These are phyloP conservation scores for Plantago coronopus DNA, from an alignment of 305 asterid genomes.

Conservation along the genomic window DNA sequence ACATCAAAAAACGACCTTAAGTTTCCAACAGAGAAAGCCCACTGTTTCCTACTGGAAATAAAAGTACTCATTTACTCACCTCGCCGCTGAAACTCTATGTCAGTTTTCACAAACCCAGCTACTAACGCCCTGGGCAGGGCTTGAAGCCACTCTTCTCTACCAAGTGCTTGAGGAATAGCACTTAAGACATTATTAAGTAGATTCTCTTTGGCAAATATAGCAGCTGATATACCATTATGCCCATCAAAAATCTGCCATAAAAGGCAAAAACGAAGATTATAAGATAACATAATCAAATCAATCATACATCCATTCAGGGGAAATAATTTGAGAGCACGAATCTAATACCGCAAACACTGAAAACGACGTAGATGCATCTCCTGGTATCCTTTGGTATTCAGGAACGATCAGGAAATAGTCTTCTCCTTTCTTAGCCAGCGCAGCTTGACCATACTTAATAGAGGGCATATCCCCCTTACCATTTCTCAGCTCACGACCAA, in stretches of 20 bases:
- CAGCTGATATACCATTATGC: constrained; percentile 97
- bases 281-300: background rate
- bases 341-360: constrained; percentile 81
- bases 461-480: constrained; percentile 73
- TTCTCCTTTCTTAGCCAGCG: constrained; percentile 91
- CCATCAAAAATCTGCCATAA: constrained; percentile 88
- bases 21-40: constrained; percentile 20
- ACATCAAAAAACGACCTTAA: constrained; percentile 18
- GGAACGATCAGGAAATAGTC: constrained; percentile 67
- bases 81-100: constrained; percentile 81
- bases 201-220: constrained; percentile 87
- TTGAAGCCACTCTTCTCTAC: constrained; percentile 92
- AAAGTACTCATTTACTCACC: constrained; percentile 38
- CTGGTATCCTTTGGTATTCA: constrained; percentile 68
- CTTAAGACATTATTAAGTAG: constrained; percentile 70
- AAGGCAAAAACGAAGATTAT: constrained; percentile 13
- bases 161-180: constrained; percentile 67
- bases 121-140: constrained; percentile 85
- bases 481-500: constrained; percentile 78
- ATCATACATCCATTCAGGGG: constrained; percentile 12
- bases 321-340: constrained; percentile 3
- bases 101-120: constrained; percentile 93
- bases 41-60: background rate
- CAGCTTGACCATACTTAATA: constrained; percentile 72
- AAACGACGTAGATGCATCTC: constrained; percentile 58